A percentile compares a stretch with the other conserved stretches of the same genome.
Conservation (phyloP, 2,329 filamentous ascomycete species). For the Aspergillus costaricaensis region DNA sequence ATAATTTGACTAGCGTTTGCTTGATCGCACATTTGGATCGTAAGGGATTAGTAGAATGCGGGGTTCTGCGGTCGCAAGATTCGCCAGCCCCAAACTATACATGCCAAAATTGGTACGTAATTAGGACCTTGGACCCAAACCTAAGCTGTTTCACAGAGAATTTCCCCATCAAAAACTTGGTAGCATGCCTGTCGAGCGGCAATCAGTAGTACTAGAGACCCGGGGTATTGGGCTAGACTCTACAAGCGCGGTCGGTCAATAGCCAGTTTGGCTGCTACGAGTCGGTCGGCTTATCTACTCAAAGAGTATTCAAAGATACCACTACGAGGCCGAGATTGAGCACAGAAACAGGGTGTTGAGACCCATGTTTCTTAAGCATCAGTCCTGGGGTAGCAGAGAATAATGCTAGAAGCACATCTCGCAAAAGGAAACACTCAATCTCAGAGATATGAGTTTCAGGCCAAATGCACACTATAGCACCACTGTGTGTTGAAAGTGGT, state of each 20-base stretch:
- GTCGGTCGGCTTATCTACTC: not conserved
- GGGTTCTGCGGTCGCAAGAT: not conserved
- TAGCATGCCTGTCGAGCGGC: too few relatives aligned
- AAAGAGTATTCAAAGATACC: not conserved
- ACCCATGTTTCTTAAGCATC: not conserved
- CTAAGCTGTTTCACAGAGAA: not conserved
- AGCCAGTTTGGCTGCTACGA: not conserved
- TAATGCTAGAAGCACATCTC: not conserved
- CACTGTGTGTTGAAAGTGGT: not conserved
- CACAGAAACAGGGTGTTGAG: not conserved
- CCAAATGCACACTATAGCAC: slow-evolving; percentile 5
- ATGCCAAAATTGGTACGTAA: too few relatives aligned
- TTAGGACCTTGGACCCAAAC: not conserved
- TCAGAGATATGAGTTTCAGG: not conserved
- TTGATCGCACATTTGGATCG: not conserved
- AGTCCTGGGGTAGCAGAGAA: not conserved
- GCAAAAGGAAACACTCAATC: not conserved
- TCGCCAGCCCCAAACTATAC: not conserved
- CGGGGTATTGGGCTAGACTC: not conserved
- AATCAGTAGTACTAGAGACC: not conserved
- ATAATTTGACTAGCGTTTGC: not conserved
- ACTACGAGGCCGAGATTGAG: not conserved
- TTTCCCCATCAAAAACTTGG: not conserved
- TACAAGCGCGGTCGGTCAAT: not conserved
- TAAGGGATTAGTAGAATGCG: not conserved